These are phyloP conservation scores for Lentinula aciculospora DNA, from an alignment of 768 basidiomycete species.

Conservation along the genomic window DNA sequence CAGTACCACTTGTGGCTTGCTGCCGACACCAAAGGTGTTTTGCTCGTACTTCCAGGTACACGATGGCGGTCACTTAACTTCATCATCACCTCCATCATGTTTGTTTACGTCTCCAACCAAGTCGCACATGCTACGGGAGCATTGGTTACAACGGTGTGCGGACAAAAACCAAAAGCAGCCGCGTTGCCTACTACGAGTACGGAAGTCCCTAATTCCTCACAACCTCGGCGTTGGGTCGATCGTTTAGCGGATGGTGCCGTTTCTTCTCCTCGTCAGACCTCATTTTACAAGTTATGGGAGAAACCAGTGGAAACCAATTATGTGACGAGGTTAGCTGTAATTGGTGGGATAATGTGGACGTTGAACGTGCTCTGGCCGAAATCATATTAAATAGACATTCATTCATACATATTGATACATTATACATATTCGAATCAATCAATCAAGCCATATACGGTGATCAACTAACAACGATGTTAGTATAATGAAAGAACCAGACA, in stretches of 20 bases:
- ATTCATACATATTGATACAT: not conserved
- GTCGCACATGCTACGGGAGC: conserved; percentile 72
- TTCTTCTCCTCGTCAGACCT: conserved; percentile 5
- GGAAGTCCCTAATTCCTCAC: conserved; percentile 9
- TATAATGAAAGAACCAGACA: not conserved
- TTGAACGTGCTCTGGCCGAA: conserved; percentile 57
- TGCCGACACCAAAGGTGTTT: conserved; percentile 75
- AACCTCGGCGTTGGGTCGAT: conserved; percentile 32
- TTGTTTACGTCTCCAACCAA: conserved; percentile 75
- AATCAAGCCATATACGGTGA: not conserved
- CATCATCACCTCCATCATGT: conserved; percentile 66
- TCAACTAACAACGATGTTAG: not conserved
- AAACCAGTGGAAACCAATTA: conserved; percentile 27
- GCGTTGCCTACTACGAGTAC: not conserved
- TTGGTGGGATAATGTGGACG: conserved; percentile 51
- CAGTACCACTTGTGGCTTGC: conserved; percentile 89
- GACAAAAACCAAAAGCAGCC: conserved; percentile 13
- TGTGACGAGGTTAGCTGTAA: conserved; percentile 32
- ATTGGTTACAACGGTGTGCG: conserved; percentile 57
- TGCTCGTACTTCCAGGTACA: conserved; percentile 73
- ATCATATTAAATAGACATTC: conserved; percentile 6
- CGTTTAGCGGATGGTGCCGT: conserved; percentile 25
- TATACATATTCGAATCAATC: not conserved
- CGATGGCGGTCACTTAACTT: conserved; percentile 75
- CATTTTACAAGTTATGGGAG: conserved; percentile 17